Evolutionary conservation across 495 filamentous ascomycete species (phyloP).

Genomic region (Margaritispora aquatica): DNA sequence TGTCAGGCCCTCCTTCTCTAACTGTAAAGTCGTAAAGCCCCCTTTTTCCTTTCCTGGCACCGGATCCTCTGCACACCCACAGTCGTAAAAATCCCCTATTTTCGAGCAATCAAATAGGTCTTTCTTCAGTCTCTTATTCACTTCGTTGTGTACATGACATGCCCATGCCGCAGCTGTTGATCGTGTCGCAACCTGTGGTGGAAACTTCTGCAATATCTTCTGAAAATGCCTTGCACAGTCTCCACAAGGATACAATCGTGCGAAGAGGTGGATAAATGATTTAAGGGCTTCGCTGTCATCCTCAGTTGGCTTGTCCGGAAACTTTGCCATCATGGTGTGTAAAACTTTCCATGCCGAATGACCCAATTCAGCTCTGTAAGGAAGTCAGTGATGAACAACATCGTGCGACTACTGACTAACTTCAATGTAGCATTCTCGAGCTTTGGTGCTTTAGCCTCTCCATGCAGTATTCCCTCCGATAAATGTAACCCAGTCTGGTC

Average conservation of each 20-base stretch:
- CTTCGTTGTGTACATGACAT: conserved; percentile 90
- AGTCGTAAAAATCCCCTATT: conserved; percentile 92
- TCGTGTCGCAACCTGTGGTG: conserved; percentile 84
- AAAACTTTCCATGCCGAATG: conserved; percentile 87
- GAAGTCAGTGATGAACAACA: conserved; percentile 15
- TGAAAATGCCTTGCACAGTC: conserved; percentile 93
- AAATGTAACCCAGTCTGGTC: conserved; percentile 28
- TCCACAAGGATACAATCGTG: conserved; percentile 89
- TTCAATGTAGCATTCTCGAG: conserved; percentile 90
- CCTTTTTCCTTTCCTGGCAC: conserved; percentile 6
- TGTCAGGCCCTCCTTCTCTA: conserved; percentile 35
- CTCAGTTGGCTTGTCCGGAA: conserved; percentile 74
- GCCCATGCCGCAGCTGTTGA: conserved; percentile 85
- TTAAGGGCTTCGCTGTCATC: conserved; percentile 81
- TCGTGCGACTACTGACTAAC: conserved; percentile 34
- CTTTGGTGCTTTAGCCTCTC: conserved; percentile 79
- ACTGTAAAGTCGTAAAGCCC: conserved; percentile 23
- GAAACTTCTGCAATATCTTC: conserved; percentile 69
- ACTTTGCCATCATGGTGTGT: conserved; percentile 92
- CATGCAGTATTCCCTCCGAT: conserved; percentile 47
- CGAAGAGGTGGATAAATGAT: conserved; percentile 84
- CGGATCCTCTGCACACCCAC: conserved; percentile 78
- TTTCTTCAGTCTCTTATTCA: conserved; percentile 83
- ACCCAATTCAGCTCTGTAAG: conserved; percentile 72
- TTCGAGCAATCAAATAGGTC: conserved; percentile 79